Conservation (phyloP, 208 protist genomes). For the Leishmania aethiopica region DNA sequence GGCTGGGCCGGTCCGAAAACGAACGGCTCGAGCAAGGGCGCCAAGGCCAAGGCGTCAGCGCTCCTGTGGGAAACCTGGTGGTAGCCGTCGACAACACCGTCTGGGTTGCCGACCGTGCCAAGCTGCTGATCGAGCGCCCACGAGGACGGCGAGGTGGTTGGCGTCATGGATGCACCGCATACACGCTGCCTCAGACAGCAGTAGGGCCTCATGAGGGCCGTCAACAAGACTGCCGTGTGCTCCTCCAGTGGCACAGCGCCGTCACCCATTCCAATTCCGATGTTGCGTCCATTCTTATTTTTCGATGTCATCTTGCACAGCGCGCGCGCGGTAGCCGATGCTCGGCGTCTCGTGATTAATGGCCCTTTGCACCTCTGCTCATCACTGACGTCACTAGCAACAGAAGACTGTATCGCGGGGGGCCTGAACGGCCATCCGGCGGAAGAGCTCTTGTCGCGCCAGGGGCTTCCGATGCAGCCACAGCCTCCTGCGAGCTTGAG, state of each 20-base stretch:
- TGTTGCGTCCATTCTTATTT: constrained; percentile 3
- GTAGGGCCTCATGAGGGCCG: constrained; percentile 28
- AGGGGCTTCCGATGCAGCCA: neutral
- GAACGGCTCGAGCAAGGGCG: neutral
- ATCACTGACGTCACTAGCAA: neutral
- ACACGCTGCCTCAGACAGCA: neutral
- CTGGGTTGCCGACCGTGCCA: neutral
- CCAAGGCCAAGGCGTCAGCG: neutral
- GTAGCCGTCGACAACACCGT: neutral
- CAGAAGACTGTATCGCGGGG: neutral
- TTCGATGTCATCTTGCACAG: neutral
- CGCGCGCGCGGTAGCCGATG: neutral
- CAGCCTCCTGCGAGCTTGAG: neutral
- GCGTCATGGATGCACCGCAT: neutral
- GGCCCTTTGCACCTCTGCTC: neutral
- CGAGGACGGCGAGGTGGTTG: neutral
- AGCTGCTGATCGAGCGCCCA: too few species aligned
- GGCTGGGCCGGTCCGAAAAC: neutral
- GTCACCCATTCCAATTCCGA: constrained; percentile 5
- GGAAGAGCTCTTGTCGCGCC: neutral
- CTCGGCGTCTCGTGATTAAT: neutral
- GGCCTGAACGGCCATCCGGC: neutral
- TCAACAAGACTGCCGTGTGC: constrained; percentile 15
- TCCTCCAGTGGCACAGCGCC: constrained; percentile 3
- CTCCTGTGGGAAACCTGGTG: neutral